phyloP scores from a whole-genome alignment of 2,329 filamentous ascomycete genomes.

The Tolypocladium nubicola region DNA sequence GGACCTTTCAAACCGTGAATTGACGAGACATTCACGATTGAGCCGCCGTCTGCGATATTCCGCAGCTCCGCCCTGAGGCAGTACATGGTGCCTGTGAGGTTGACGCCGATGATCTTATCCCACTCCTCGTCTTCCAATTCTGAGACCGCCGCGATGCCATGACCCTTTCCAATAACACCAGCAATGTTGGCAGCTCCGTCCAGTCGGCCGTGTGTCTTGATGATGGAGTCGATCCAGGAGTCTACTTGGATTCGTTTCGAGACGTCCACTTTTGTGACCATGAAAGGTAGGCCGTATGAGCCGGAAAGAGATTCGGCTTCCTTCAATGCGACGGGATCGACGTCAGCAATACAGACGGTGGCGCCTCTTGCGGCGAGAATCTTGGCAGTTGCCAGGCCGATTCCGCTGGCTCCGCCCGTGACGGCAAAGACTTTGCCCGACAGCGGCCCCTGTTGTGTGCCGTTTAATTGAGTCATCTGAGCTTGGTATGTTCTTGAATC shows the following conservation, averaged over 20 bases:
- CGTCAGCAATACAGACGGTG: constrained; percentile 25
- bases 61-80: constrained; percentile 32
- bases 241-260: constrained; percentile 36
- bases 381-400: constrained; percentile 29
- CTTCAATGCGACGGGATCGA: constrained; percentile 20
- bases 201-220: constrained; percentile 35
- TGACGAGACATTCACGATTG: constrained; percentile 47
- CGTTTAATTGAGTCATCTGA: background rate
- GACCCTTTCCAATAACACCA: constrained; percentile 34
- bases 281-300: constrained; percentile 12
- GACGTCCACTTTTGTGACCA: constrained; percentile 32
- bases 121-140: constrained; percentile 34
- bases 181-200: constrained; percentile 44
- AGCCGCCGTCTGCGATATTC: constrained; percentile 37
- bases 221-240: constrained; percentile 32
- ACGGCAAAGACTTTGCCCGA: constrained; percentile 17
- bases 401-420: constrained; percentile 24
- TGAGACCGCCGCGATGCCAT: constrained; percentile 25
- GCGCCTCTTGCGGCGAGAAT: constrained; percentile 25
- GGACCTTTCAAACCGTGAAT: constrained; percentile 32
- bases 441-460: background rate
- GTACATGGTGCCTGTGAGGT: constrained; percentile 38
- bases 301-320: constrained; percentile 19
- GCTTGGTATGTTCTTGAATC: background rate
- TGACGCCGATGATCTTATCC: constrained; percentile 33